Percentiles rank a stretch among this genome's conserved stretches.
phyloP scores from a whole-genome alignment of 1,284 basidiomycete genomes.

The Singerocomus rubriflavus region DNA sequence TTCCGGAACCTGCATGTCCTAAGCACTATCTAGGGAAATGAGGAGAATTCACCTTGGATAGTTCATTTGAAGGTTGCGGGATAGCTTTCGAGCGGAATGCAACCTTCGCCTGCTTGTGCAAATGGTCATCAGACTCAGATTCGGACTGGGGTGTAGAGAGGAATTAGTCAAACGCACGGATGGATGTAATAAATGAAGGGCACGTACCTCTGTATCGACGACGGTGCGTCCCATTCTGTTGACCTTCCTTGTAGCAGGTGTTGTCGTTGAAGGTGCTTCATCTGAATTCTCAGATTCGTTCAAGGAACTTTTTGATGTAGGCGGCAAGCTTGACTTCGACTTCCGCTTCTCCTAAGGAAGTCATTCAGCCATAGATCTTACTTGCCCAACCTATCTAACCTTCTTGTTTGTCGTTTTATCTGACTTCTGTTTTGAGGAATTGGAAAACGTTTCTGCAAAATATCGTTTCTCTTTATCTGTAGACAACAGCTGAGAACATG shows the following conservation, averaged over 20 bases:
- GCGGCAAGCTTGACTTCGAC: constrained; percentile 10
- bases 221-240: constrained; percentile 6
- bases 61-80: constrained; percentile 1
- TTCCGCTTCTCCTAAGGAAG: constrained; percentile 16
- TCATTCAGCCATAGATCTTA: constrained; percentile 8
- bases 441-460: constrained; percentile 43
- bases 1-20: constrained; percentile 3
- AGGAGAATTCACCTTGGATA: constrained; percentile 14
- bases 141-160: constrained; percentile 18
- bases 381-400: constrained; percentile 12
- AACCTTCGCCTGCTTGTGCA: constrained; percentile 3
- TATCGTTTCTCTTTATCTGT: constrained; percentile 40
- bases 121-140: constrained; percentile 10
- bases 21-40: background rate
- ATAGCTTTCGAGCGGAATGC: constrained; percentile 4
- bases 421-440: constrained; percentile 27
- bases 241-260: constrained; percentile 1
- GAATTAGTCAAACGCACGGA: background rate
- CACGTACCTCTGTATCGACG: constrained; percentile 18
- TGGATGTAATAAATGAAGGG: background rate
- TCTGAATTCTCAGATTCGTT: constrained; percentile 12
- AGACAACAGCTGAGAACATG: background rate
- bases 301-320: constrained; percentile 8
- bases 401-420: constrained; percentile 18
- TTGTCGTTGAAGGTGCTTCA: background rate